Evolutionary conservation across 495 filamentous ascomycete genomes (phyloP).

Genomic region (Lepidopterella palustris): DNA sequence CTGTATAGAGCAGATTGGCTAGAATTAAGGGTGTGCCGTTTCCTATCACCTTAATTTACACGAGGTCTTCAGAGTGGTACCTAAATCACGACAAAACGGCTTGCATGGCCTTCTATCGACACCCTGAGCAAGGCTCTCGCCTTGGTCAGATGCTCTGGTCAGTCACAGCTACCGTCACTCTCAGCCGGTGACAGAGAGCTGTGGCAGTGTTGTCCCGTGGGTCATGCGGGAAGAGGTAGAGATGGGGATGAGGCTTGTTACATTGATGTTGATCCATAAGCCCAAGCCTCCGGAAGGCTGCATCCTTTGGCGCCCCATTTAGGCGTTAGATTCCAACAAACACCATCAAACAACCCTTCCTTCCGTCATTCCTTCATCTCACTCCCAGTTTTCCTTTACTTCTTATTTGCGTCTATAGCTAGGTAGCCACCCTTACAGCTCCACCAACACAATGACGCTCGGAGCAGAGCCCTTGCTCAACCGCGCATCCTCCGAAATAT

Average conservation of each 20-base stretch:
- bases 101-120: too few relatives aligned
- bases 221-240: neutral
- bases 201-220: neutral
- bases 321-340: neutral
- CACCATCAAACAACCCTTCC: neutral
- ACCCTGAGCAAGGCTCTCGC: too few relatives aligned
- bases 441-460: slow-evolving; percentile 29
- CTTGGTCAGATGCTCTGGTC: too few relatives aligned
- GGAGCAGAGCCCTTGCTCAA: slow-evolving; percentile 40
- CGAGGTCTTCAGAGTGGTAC: too few relatives aligned
- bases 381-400: neutral
- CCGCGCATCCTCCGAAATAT: slow-evolving; percentile 36
- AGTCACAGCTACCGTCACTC: too few relatives aligned
- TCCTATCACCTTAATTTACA: too few relatives aligned
- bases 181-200: too few relatives aligned
- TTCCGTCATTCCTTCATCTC: neutral
- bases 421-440: neutral
- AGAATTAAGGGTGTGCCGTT: too few relatives aligned
- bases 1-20: too few relatives aligned
- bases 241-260: neutral
- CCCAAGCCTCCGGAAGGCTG: too few relatives aligned
- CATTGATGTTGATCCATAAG: too few relatives aligned
- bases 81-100: too few relatives aligned
- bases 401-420: neutral
- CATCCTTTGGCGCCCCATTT: neutral